Evolutionary conservation across 306 rosid species (phyloP), one percentile per base, ranked within the genome.

Genomic region (Quercus dentata): DNA sequence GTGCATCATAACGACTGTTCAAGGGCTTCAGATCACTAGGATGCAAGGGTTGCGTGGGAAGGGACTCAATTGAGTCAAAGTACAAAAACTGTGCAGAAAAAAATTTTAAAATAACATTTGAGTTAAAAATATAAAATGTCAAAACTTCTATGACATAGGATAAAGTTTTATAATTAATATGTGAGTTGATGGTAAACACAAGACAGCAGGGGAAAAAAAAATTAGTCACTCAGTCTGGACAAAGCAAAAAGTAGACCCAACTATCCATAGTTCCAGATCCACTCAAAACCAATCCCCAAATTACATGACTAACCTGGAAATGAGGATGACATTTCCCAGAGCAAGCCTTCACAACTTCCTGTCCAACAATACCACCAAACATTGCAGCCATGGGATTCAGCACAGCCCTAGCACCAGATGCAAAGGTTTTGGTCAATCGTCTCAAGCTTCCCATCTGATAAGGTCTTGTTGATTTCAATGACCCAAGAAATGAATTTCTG

Each of bases 301-400:
- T 49, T 10, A 49, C 0, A 0, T 49, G 5, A 46, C 76, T 73
- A 63, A 93, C 98, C 91, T 94, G 99, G 76, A 85, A 90, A 75
- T 90, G 94, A 58, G 97, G 99, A 86, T 94, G 95, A 78, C 90
- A 94, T 86, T 94, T 92, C 77, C 97, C 99, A 21, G 97, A 92
- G 80, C 97, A 94, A 56, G 97, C 99, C 89, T 94, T 94, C 51
- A 94, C 90, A 68, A 94, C 92, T 86, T 94, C 99, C 75, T 94
- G 99, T 79, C 97, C 99, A 28, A 94, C 99, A 80, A 94, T 86
- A 71, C 99, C 97, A 72, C 97, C 99, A 85, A 94, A 91, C 97
- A 94, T 94, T 61, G 99, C 97, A 84, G 99, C 97, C 99, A 92
- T 90, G 56, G 99, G 97, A 79, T 90, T 94, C 77, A 94, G 86